Conservation (phyloP, 1,139 yeast genomes). For the Candida gigantensis region DNA sequence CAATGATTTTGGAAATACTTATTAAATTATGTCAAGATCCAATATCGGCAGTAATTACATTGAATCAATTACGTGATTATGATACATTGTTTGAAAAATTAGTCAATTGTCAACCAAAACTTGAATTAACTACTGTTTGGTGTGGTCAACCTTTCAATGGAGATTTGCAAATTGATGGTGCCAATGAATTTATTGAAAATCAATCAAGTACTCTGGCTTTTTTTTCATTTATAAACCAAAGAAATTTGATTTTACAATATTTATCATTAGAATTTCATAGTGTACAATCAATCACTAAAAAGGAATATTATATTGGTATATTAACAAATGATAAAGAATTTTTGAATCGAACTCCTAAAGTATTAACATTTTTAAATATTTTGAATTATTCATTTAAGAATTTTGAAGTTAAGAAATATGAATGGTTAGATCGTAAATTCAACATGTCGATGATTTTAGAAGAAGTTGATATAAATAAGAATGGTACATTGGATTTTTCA, state of each 20-base stretch:
- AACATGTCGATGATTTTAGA: slow-evolving; percentile 31
- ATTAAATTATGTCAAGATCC: slow-evolving; percentile 59
- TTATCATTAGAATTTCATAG: slow-evolving; percentile 73
- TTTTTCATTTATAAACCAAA: slow-evolving; percentile 59
- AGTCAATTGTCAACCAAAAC: slow-evolving; percentile 55
- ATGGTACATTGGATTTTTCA: slow-evolving; percentile 20
- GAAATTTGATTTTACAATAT: slow-evolving; percentile 64
- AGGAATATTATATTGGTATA: slow-evolving; percentile 52
- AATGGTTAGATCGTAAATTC: slow-evolving; percentile 38
- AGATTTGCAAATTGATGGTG: slow-evolving; percentile 25
- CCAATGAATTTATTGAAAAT: slow-evolving; percentile 37
- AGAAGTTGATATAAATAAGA: slow-evolving; percentile 21
- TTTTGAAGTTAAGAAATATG: slow-evolving; percentile 39
- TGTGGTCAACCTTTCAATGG: slow-evolving; percentile 46
- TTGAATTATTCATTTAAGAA: slow-evolving; percentile 54
- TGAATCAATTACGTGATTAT: slow-evolving; percentile 51
- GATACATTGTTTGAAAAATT: slow-evolving; percentile 54
- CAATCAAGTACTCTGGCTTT: slow-evolving; percentile 51
- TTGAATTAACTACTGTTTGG: slow-evolving; percentile 55
- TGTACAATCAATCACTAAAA: slow-evolving; percentile 58
- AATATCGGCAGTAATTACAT: slow-evolving; percentile 51
- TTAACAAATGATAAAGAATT: slow-evolving; percentile 52
- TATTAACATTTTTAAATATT: slow-evolving; percentile 69
- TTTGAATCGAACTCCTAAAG: slow-evolving; percentile 57
- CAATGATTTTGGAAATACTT: slow-evolving; percentile 60